Percentiles rank a stretch among this genome's conserved stretches.
Evolutionary conservation across 371 early-diverging fungal species (phyloP).

Genomic region (Mucor velutinosus): DNA sequence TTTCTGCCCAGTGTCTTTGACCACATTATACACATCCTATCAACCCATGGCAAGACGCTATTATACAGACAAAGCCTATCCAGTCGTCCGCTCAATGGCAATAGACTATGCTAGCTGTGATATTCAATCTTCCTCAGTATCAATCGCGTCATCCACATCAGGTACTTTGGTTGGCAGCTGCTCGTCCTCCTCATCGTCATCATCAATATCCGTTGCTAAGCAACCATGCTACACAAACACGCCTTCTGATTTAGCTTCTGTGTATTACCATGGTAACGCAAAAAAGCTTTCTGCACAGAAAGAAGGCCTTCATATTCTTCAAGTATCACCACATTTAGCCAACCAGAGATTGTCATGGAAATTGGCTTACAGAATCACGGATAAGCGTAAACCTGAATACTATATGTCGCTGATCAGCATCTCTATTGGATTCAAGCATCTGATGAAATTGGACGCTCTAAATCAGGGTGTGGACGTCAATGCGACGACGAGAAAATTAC

Average conservation of each 20-base stretch:
- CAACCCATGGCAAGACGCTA: constrained; percentile 10
- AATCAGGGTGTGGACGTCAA: neutral
- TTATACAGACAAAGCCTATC: constrained; percentile 13
- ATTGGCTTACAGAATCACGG: constrained; percentile 1
- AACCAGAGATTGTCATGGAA: neutral
- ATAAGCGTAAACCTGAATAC: neutral
- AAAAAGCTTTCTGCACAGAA: constrained; percentile 1
- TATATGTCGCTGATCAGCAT: neutral
- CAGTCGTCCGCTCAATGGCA: constrained; percentile 6
- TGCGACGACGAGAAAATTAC: neutral
- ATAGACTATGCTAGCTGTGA: constrained; percentile 1
- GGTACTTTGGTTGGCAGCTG: neutral
- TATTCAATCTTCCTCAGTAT: neutral
- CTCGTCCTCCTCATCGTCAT: neutral
- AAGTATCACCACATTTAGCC: neutral
- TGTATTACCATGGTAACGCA: neutral
- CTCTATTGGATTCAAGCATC: neutral
- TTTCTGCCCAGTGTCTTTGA: neutral
- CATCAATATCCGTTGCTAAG: neutral
- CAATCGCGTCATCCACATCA: neutral
- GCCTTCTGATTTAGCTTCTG: neutral
- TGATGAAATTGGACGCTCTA: neutral
- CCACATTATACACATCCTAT: neutral
- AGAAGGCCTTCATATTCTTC: constrained; percentile 7
- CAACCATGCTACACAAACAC: neutral